Evolutionary conservation across 2,329 filamentous ascomycete genomes (phyloP).

Genomic region (Neofusicoccum cordaticola): DNA sequence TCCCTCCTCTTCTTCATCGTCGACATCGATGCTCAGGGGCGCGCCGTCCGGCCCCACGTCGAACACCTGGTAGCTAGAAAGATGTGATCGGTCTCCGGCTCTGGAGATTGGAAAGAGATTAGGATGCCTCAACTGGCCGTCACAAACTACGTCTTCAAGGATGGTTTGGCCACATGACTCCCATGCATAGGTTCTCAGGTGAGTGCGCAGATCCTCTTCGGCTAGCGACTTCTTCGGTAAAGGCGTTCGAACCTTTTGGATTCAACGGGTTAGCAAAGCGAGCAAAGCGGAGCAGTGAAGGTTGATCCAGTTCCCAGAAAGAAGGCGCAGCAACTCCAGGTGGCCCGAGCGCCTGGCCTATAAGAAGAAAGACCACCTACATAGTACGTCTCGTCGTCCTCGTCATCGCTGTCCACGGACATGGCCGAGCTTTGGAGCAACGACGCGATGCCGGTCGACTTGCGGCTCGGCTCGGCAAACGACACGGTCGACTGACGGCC

Average conservation of each 20-base stretch:
- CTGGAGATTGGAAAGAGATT: slow-evolving; percentile 44
- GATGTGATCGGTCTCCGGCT: slow-evolving; percentile 42
- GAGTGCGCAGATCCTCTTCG: slow-evolving; percentile 44
- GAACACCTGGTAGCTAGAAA: slow-evolving; percentile 57
- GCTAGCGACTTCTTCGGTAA: slow-evolving; percentile 41
- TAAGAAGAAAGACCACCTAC: slow-evolving; percentile 18
- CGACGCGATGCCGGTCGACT: slow-evolving; percentile 8
- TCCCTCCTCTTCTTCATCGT: slow-evolving; percentile 29
- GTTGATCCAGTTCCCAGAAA: background rate
- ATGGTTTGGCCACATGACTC: slow-evolving; percentile 41
- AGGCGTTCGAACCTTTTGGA: slow-evolving; percentile 32
- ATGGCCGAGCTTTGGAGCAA: slow-evolving; percentile 29
- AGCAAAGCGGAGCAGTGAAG: slow-evolving; percentile 7
- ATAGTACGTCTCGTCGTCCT: slow-evolving; percentile 34
- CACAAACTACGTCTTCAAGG: slow-evolving; percentile 42
- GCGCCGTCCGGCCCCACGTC: slow-evolving; percentile 51
- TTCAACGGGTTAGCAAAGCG: slow-evolving; percentile 11
- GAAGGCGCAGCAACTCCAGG: slow-evolving; percentile 8
- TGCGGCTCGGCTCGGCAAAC: slow-evolving; percentile 11
- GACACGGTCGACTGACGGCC: slow-evolving; percentile 15
- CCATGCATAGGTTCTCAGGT: slow-evolving; percentile 45
- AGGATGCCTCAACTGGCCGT: slow-evolving; percentile 44
- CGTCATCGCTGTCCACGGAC: slow-evolving; percentile 35
- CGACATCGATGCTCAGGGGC: slow-evolving; percentile 37
- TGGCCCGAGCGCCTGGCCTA: slow-evolving; percentile 5